Evolutionary conservation across 768 basidiomycete species (phyloP), one percentile per base, ranked within the genome.

Genomic region (Trametes villosa): DNA sequence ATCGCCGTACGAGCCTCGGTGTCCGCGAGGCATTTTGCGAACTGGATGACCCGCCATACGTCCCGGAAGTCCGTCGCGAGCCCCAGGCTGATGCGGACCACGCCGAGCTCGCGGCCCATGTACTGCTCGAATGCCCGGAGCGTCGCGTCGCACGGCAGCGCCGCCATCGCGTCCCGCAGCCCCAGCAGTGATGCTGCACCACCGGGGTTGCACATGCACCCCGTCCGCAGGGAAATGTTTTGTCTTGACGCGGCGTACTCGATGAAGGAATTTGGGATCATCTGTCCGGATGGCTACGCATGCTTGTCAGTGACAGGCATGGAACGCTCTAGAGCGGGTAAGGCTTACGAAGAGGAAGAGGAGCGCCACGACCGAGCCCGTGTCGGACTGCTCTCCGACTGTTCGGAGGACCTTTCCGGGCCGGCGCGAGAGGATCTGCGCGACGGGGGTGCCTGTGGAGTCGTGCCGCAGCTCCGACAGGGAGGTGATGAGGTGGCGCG

Each of bases 181-280:
- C 86, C 86, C 5, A 92, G 79, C 17, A 94, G 74, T 5, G 88
- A 83, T 1, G 89, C 85, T 0, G 91, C 89, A 18, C 86, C 92
- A 11, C 92, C 92, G 17, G 92, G 90, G 64, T 94, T 94, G 70
- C 92, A 94, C 84, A 93, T 87, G 71, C 92, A 94, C 0, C 92
- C 92, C 3, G 91, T 91, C 42, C 92, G 86, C 31, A 94, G 74
- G 18, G 91, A 92, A 58, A 94, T 86, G 51, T 80, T 83, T 63
- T 82, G 79, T 53, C 73, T 77, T 18, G 86, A 79, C 15, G 91
- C 89, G 0, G 86, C 80, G 65, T 87, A 78, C 68, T 90, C 89
- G 66, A 92, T 79, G 72, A 91, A 91, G 3, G 85, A 85, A 62
- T 88, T 87, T 0, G 90, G 84, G 5, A 91, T 75, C 77, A 87